Evolutionary conservation across 2,329 filamentous ascomycete species (phyloP).

Genomic region (Scedosporium apiospermum): DNA sequence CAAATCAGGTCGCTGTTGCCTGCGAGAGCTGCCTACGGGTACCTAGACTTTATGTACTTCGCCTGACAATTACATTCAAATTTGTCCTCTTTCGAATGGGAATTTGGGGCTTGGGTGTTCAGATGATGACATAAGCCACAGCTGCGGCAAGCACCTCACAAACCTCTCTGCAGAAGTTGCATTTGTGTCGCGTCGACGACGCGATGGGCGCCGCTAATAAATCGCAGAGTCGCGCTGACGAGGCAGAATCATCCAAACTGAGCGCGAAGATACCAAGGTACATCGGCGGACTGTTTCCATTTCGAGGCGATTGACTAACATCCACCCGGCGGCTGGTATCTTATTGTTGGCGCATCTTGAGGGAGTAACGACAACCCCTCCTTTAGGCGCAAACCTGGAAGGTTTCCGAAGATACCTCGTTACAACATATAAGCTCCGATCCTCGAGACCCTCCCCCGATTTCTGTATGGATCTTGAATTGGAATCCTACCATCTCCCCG

Average conservation of each 20-base stretch:
- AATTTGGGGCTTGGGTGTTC: background rate
- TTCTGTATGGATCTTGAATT: background rate
- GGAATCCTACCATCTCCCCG: background rate
- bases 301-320: background rate
- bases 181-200: background rate
- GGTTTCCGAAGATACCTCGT: no score
- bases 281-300: background rate
- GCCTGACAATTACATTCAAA: background rate
- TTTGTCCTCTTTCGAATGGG: no score
- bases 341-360: background rate
- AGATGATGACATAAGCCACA: slow-evolving; percentile 1
- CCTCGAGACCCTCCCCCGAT: background rate
- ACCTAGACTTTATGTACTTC: background rate
- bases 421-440: no score
- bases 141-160: background rate
- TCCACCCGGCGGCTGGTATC: background rate
- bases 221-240: background rate
- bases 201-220: background rate
- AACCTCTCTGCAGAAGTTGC: background rate
- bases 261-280: background rate
- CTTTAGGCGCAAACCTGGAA: no score
- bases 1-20: slow-evolving; percentile 1
- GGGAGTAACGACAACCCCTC: no score
- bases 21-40: background rate
- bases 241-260: background rate